phyloP scores from a whole-genome alignment of 2,329 filamentous ascomycete genomes.

The Grosmannia clavigera region DNA sequence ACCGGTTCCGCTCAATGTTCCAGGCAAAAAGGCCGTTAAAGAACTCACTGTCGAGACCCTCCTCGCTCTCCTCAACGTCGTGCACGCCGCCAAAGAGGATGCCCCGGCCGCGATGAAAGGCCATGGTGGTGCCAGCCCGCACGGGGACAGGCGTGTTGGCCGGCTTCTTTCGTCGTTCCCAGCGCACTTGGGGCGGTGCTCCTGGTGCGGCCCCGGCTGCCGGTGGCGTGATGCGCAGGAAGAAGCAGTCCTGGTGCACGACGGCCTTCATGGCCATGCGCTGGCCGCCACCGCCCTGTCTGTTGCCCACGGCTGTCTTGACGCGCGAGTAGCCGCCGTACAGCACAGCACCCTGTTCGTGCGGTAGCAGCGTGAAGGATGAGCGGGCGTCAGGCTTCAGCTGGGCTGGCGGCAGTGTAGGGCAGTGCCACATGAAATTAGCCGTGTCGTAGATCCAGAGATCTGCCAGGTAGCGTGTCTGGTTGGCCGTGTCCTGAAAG shows the following conservation, averaged over 20 bases:
- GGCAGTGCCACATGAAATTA: constrained; percentile 73
- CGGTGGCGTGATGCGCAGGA: constrained; percentile 68
- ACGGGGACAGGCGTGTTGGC: constrained; percentile 76
- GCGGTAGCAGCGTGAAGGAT: constrained; percentile 82
- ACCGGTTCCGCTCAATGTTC: constrained; percentile 91
- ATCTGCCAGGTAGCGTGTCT: constrained; percentile 87
- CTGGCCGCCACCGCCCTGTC: constrained; percentile 35
- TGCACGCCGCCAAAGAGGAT: constrained; percentile 92
- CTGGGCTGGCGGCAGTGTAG: constrained; percentile 61
- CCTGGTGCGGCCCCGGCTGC: constrained; percentile 51
- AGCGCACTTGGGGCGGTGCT: constrained; percentile 61
- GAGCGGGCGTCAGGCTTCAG: constrained; percentile 84
- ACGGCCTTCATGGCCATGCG: constrained; percentile 72
- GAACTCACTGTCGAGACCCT: constrained; percentile 94
- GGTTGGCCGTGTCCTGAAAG: constrained; percentile 92
- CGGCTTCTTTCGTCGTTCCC: constrained; percentile 88
- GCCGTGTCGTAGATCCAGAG: constrained; percentile 92
- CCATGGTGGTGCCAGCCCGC: constrained; percentile 85
- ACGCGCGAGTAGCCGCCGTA: constrained; percentile 92
- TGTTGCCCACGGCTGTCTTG: constrained; percentile 56
- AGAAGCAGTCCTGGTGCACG: constrained; percentile 92
- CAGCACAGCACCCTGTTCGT: constrained; percentile 78
- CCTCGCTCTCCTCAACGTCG: constrained; percentile 80
- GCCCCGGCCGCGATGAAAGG: constrained; percentile 82
- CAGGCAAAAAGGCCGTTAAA: constrained; percentile 87